Evolutionary conservation across 345 rosid genomes (phyloP), one percentile per base, ranked within the genome.

Genomic region (Syzygium jambos): DNA sequence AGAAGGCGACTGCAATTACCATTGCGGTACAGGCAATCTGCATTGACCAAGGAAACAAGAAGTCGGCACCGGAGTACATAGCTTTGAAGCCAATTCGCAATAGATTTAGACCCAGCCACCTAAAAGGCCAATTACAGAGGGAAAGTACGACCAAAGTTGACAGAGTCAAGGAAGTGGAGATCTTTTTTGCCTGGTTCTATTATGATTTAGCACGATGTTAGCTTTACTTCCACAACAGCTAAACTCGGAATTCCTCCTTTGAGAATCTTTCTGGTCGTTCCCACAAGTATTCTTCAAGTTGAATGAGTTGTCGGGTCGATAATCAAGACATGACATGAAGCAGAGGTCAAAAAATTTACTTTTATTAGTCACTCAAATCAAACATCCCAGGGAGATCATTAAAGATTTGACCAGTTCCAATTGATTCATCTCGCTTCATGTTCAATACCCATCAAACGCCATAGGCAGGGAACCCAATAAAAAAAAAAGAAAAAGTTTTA

Each of bases 91-190:
- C 21, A 0, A 61, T n/a, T n/a, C 2, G 1, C 10, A 0, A 7
- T 14, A 4, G 2, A 63, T 63, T 30, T 63, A 63, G 77, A 63
- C 38, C 1, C 1, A 0, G 1, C 2, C 2, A 11, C 21, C 41
- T 11, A 63, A 63, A 29, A 7, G 73, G 52, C 29, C 0, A 21
- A 43, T 41, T 22, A 80, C 84, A 27, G 52, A 11, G 52, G 10
- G 84, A 22, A 43, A 22, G 29, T 4, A 80, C 17, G 4, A 80
- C 27, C 0, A 1, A 43, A 2, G 2, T 43, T 0, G 52, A 0
- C 85, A 80, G 21, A 43, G 17, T 80, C 9, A 29, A 11, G 30
- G 5, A 65, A 11, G 3, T 15, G 78, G 41, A 16, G 1, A 65
- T 65, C 41, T 30, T 65, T 22, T 65, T 65, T 30, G 41, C 78